Evolutionary conservation across 768 basidiomycete genomes (phyloP), one percentile per base, ranked within the genome.

Genomic region (Naganishia friedmannii): DNA sequence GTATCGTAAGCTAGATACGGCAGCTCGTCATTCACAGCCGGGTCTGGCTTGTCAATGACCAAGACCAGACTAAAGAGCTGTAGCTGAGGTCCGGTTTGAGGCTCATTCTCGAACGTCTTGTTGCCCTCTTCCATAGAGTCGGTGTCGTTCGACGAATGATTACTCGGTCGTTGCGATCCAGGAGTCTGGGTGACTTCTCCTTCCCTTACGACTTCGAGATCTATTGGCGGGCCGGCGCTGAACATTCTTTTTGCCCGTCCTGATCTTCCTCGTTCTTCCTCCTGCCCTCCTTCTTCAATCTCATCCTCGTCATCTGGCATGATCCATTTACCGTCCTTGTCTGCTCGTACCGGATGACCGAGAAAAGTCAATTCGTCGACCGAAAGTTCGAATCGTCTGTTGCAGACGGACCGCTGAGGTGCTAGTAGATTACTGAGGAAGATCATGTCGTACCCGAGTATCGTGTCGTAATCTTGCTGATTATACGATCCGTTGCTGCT

Each of bases 301-400:
- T 81, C 66, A 19, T 69, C 73, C 23, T 79, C 75, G 9, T 80
- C 75, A 45, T 75, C 68, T 60, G 76, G 73, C 69, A 75, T 91
- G 48, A 84, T 83, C 92, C 93, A 93, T 17, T 77, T 83, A 0
- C 89, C 90, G 73, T 89, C 88, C 32, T 66, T 83, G 76, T 65
- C 90, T 89, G 86, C 86, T 77, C 89, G 90, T 2, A 97, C 93
- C 1, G 95, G 96, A 79, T 98, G 94, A 0, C 96, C 96, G 53
- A 97, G 85, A 79, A 97, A 98, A 6, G 88, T 91, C 29, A 98
- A 84, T 75, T 93, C 89, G 77, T 98, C 93, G 29, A 96, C 89
- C 48, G 91, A 82, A 34, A 99, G 86, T 78, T 95, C 93, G 77
- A 96, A 97, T 76, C 92, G 92, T 79, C 92, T 91, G 80, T 99